Conservation (phyloP, 2,329 filamentous ascomycete genomes). For the Raffaelea albimanens region DNA sequence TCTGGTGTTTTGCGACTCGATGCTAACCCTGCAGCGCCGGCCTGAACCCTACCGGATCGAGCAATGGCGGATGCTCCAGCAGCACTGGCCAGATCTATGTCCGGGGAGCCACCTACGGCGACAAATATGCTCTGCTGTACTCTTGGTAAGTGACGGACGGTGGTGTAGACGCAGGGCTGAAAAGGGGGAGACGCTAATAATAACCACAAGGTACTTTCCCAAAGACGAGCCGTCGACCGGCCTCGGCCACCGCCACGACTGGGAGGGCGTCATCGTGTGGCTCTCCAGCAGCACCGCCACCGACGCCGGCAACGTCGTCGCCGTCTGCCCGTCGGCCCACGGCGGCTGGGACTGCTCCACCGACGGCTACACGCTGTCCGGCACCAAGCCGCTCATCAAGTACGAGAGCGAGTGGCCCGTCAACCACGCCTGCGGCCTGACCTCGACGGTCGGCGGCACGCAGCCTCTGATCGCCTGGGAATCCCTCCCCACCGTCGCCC, state of each 20-base stretch:
- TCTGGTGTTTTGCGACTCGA: background rate
- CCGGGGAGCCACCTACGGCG: slow-evolving; percentile 18
- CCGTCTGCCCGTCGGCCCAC: slow-evolving; percentile 24
- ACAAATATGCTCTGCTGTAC: slow-evolving; percentile 29
- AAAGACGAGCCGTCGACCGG: slow-evolving; percentile 30
- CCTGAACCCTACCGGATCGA: slow-evolving; percentile 20
- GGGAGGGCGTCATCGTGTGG: slow-evolving; percentile 26
- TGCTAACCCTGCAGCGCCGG: slow-evolving; percentile 20
- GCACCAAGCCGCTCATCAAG: slow-evolving; percentile 18
- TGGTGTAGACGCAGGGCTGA: no score
- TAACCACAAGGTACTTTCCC: slow-evolving; percentile 24
- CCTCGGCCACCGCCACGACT: slow-evolving; percentile 28
- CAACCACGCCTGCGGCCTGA: slow-evolving; percentile 21
- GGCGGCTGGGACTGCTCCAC: slow-evolving; percentile 21
- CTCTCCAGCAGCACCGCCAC: slow-evolving; percentile 17
- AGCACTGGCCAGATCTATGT: slow-evolving; percentile 29
- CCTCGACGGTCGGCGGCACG: slow-evolving; percentile 19
- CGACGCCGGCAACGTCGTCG: slow-evolving; percentile 22
- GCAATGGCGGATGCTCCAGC: slow-evolving; percentile 22
- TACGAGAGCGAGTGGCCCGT: slow-evolving; percentile 22
- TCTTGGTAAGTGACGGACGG: slow-evolving; percentile 26
- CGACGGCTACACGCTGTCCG: slow-evolving; percentile 12
- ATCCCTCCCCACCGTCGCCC: slow-evolving; percentile 23
- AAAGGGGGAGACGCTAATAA: background rate
- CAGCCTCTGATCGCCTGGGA: slow-evolving; percentile 35